Base-by-base conservation (phyloP, 2,329 filamentous ascomycete species). In the Ciborinia camelliae region DNA sequence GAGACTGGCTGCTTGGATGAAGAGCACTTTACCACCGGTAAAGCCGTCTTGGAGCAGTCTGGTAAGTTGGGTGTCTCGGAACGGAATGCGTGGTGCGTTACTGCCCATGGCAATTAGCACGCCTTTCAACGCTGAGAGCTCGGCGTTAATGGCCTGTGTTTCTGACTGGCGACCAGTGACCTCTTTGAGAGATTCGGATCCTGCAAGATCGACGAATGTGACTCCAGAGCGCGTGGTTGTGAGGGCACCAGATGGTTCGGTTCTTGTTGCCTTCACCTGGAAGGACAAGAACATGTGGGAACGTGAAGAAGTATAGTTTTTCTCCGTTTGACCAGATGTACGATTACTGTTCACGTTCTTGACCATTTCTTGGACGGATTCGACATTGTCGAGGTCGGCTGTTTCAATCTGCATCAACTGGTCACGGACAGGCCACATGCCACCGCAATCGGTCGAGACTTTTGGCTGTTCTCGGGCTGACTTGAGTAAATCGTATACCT, bases 241-340 rank as follows among this genome's bases (percentile, higher is more conserved):
- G 14, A 87, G 88, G 0, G 91, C 96, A 8, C 51, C 51, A 1
- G 51, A 54, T 54, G 23, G 32, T 26, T 54, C 51, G 26, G 79
- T 80, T 71, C 67, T 75, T 68, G 98, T 97, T 62, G 81, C 79
- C 23, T 86, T 86, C 8, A 81, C 78, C 8, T 89, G 78, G 74
- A 96, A 96, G 62, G 99, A 84, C 64, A 98, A 96, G 75, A 99
- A 98, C 60, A 99, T 92, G 78, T 99, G 95, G 35, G 92, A 97
- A 55, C 95, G 90, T 15, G 92, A 97, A 0, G 92, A 97, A 52
- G 92, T 86, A 79, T 96, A 91, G 78, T 99, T 99, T 67, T 95
- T 92, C 75, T 96, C 97, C n/a, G 95, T 99, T 0, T 94, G 92
- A 0, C 95, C 95, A 4, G 97, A 93, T 12, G 90, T 93, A 20